Base-by-base conservation (phyloP, 208 protist genomes). In the Paratrypanosoma confusum region DNA sequence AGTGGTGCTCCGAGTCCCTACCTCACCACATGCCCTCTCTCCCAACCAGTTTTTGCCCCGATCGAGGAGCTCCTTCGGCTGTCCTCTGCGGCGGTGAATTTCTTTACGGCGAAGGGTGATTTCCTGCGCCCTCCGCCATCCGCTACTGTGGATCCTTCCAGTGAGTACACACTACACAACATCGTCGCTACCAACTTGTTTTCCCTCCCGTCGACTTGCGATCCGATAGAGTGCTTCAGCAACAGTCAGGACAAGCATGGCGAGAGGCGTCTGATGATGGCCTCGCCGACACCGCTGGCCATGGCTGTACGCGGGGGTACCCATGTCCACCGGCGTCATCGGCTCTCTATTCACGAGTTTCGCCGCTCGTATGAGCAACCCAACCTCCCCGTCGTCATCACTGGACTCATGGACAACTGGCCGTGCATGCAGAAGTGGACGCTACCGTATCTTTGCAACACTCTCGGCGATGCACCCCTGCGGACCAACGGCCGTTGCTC, bases 321-420 rank as follows among this genome's bases (percentile, higher is more conserved):
- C n/a, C n/a, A n/a, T 20, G 51, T 61, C 14, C 51, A 63, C 41
- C 42, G 56, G 10, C 50, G 59, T 39, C 39, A 53, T 16, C 38
- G 35, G 13, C 55, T 65, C 10, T 44, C 45, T 11, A 24, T 45
- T 5, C 26, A 36, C 2, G 45, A 25, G 27, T 74, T 74, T 25
- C 44, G 40, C 20, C 8, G 17, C 1, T 20, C 58, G 36, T 74
- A 62, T 56, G 65, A 65, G 26, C 11, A 4, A 10, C 32, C 35
- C 1, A 69, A 69, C 54, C 39, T 16, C 0, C 65, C 65, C 2
- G 65, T 74, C 16, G 55, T 69, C n/a, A 35, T 74, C 38, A 62
- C 65, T 6, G 60, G 60, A 18, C 49, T 47, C 17, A 43, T 65
- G 11, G 60, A 74, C 20, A 32, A 52, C 35, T 69, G 54, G 54